phyloP scores from a whole-genome alignment of 768 basidiomycete species.

The Trametes cingulata region DNA sequence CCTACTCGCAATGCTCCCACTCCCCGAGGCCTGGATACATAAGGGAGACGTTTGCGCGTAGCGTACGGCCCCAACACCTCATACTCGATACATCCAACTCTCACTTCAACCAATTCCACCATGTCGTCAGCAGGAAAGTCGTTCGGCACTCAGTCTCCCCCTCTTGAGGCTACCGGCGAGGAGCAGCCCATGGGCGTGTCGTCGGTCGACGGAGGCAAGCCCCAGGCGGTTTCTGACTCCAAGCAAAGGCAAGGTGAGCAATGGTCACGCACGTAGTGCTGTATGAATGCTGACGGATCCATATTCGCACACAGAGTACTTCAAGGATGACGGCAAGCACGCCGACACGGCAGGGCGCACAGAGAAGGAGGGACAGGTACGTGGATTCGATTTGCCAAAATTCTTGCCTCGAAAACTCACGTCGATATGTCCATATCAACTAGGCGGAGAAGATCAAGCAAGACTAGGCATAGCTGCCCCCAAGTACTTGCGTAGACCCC shows the following conservation, averaged over 20 bases:
- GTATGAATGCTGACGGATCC: background rate
- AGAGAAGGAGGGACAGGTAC: background rate
- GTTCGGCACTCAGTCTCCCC: slow-evolving; percentile 56
- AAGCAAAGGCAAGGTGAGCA: slow-evolving; percentile 48
- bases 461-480: background rate
- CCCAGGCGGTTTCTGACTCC: slow-evolving; percentile 39
- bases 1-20: background rate
- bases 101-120: background rate
- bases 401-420: background rate
- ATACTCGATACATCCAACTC: background rate
- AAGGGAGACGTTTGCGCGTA: background rate
- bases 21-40: background rate
- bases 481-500: too few relatives aligned
- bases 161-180: slow-evolving; percentile 50
- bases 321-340: slow-evolving; percentile 13
- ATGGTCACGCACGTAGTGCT: background rate
- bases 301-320: slow-evolving; percentile 2
- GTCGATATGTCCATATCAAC: background rate
- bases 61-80: background rate
- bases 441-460: slow-evolving; percentile 13
- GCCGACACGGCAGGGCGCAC: background rate
- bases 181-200: slow-evolving; percentile 50
- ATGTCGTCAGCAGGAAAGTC: slow-evolving; percentile 28
- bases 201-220: slow-evolving; percentile 37
- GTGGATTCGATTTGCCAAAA: background rate